These are phyloP conservation scores for Ampelocalamus luodianensis DNA, from an alignment of 176 grass and related monocot genomes.

Conservation along the genomic window DNA sequence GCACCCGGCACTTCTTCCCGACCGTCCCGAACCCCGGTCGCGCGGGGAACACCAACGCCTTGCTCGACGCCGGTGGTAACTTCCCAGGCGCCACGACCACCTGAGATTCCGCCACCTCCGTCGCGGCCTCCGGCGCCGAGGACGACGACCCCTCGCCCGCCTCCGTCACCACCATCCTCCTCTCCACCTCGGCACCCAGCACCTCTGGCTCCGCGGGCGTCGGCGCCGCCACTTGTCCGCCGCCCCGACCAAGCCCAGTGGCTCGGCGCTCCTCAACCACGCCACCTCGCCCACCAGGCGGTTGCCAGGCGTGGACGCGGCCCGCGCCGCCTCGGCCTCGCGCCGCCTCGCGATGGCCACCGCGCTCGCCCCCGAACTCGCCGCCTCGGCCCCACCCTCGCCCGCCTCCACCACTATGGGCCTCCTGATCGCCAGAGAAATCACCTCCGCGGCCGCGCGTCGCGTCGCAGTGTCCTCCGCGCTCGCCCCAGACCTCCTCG, in stretches of 20 bases:
- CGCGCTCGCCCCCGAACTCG: background rate
- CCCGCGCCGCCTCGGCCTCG: background rate
- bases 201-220: too few relatives aligned
- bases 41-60: slow-evolving; percentile 35
- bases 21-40: slow-evolving; percentile 48
- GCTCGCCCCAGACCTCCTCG: background rate
- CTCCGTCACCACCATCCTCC: background rate
- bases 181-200: background rate
- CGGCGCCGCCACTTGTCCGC: background rate
- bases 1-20: slow-evolving; percentile 38
- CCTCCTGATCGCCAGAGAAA: too few relatives aligned
- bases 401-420: too few relatives aligned
- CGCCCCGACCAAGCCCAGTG: background rate
- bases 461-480: too few relatives aligned
- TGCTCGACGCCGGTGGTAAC: slow-evolving; percentile 49
- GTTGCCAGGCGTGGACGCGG: background rate
- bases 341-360: background rate
- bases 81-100: background rate
- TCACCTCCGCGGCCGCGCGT: too few relatives aligned
- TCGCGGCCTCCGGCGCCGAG: background rate
- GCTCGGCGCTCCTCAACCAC: too few relatives aligned
- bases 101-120: background rate
- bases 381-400: too few relatives aligned
- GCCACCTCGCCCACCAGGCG: background rate
- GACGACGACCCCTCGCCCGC: background rate